Percentiles rank a stretch among this genome's conserved stretches.
Evolutionary conservation across 768 basidiomycete genomes (phyloP).

Genomic region (Amanita muscaria): DNA sequence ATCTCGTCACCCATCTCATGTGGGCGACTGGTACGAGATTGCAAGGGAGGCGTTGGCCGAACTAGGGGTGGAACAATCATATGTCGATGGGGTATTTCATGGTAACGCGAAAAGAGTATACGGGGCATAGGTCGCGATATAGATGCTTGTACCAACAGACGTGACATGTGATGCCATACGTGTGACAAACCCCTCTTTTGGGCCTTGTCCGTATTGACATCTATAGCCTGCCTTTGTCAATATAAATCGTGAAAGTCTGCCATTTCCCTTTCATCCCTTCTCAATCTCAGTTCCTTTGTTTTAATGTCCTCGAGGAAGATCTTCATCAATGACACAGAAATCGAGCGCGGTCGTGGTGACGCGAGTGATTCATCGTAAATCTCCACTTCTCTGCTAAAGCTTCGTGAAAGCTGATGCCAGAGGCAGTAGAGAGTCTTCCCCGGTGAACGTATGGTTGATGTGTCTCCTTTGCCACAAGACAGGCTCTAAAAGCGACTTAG

Average conservation of each 20-base stretch:
- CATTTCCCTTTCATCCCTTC: background rate
- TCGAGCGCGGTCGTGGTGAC: slow-evolving; percentile 31
- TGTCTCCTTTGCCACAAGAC: background rate
- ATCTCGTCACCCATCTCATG: slow-evolving; percentile 36
- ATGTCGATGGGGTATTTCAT: slow-evolving; percentile 66
- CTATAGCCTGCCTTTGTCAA: background rate
- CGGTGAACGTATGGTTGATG: slow-evolving; percentile 6
- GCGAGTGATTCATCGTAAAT: slow-evolving; percentile 31
- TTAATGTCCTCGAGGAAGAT: slow-evolving; percentile 2
- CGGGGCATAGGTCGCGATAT: slow-evolving; percentile 13
- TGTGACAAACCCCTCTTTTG: too few relatives aligned
- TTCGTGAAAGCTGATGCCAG: slow-evolving; percentile 4
- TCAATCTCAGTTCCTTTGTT: background rate
- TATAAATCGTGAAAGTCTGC: too few relatives aligned
- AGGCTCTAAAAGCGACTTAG: slow-evolving; percentile 21
- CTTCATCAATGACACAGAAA: slow-evolving; percentile 14
- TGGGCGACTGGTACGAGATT: slow-evolving; percentile 73
- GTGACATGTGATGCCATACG: slow-evolving; percentile 5
- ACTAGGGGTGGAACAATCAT: slow-evolving; percentile 69
- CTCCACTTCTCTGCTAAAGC: background rate
- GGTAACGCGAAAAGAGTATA: slow-evolving; percentile 41
- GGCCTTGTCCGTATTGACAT: too few relatives aligned
- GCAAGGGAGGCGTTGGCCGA: slow-evolving; percentile 74
- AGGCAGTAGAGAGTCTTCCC: slow-evolving; percentile 6
- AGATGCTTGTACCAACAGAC: background rate